Evolutionary conservation across 2,329 filamentous ascomycete species (phyloP).

Genomic region (Monilinia vaccinii-corymbosi): DNA sequence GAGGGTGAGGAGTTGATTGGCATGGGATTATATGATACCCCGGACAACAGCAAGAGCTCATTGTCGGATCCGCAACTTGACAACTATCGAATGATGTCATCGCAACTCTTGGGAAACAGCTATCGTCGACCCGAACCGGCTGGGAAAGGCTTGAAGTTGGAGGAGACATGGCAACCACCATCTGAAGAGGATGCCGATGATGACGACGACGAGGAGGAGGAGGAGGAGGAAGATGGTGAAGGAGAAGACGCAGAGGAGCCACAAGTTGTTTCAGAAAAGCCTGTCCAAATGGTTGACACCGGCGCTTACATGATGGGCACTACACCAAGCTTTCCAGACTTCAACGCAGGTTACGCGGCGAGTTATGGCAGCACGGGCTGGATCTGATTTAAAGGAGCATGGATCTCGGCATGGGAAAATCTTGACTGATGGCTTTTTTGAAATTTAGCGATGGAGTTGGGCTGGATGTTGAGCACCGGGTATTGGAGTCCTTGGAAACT

Average conservation of each 20-base stretch:
- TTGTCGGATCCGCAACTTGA: conserved; percentile 40
- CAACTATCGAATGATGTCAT: conserved; percentile 44
- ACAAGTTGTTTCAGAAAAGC: not conserved
- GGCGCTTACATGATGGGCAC: not conserved
- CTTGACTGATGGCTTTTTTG: not conserved
- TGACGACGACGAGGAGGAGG: conserved; percentile 36
- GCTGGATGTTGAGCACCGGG: conserved; percentile 5
- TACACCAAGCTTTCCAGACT: not conserved
- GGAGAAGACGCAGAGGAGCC: not conserved
- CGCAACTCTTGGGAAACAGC: conserved; percentile 43
- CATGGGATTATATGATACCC: conserved; percentile 71
- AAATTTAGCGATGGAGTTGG: conserved; percentile 5
- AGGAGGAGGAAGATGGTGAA: conserved; percentile 24
- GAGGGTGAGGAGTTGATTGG: conserved; percentile 68
- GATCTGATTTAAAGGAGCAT: conserved; percentile 7
- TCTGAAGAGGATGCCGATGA: conserved; percentile 48
- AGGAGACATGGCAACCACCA: conserved; percentile 70
- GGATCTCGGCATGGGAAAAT: conserved; percentile 6
- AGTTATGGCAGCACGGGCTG: not conserved
- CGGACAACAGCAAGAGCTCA: conserved; percentile 41
- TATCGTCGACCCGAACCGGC: conserved; percentile 38
- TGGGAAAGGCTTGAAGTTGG: conserved; percentile 70
- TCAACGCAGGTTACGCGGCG: not conserved
- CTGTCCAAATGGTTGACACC: not conserved
- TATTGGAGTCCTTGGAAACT: not conserved